Evolutionary conservation across 306 rosid species (phyloP), one percentile per base, ranked within the genome.

Genomic region (Carpinus fangiana): DNA sequence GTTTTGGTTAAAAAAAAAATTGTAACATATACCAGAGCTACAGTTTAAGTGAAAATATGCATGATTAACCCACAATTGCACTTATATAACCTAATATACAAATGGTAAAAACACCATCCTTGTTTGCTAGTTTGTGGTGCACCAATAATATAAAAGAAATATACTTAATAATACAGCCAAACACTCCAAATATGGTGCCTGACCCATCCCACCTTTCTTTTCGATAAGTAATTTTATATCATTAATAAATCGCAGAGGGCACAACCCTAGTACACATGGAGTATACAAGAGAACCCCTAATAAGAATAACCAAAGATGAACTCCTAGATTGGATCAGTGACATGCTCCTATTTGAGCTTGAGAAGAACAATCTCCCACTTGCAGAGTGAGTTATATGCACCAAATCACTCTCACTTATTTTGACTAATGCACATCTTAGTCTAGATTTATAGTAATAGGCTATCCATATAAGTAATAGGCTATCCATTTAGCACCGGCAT

Each of bases 361-460:
- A 64, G 70, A 34, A 3, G 34, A 36, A 64, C 45, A 64, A 64
- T 64, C 21, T 64, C 47, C 14, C 64, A 20, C 34, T 21, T 4
- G 16, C 21, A 55, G 26, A 54, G 18, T 54, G 61, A n/a, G 61
- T n/a, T 20, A 55, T 55, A 55, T n/a, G 61, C 61, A 55, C 65
- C 65, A 8, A 21, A 28, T 61, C 38, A 61, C 23, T 13, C 8
- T 41, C 50, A 38, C 50, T 66, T 38, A 38, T 66, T 18, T 66
- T 18, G 51, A n/a, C 72, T 8, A 17, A 41, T 7, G 11, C 50
- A 38, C 50, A 41, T 38, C 51, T 23, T 2, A 38, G 13, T 18
- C 47, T 66, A 66, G 70, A 18, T 66, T 66, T 36, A 41, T 41
- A 66, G 16, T 66, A 41, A 66, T 66, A n/a, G 11, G 48, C 51